Evolutionary conservation across 1,284 basidiomycete species (phyloP).

Genomic region (Volvariella volvacea): DNA sequence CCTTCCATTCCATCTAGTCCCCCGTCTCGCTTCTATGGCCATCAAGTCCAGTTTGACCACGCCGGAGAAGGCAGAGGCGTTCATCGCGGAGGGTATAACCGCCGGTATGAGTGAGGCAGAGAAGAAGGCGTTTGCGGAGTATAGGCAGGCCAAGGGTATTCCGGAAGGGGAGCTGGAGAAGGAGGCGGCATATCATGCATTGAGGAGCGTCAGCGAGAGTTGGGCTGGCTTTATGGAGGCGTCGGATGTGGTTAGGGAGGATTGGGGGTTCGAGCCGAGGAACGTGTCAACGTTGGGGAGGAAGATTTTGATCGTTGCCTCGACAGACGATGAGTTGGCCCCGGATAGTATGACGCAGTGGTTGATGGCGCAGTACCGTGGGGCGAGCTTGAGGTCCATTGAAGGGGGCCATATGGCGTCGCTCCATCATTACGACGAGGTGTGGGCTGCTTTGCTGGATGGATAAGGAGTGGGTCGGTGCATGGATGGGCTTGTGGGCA

Average conservation of each 20-base stretch:
- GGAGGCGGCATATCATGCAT: conserved; percentile 32
- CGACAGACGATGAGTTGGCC: conserved; percentile 29
- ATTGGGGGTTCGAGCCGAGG: conserved; percentile 41
- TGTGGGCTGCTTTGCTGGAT: conserved; percentile 24
- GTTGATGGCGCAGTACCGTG: conserved; percentile 34
- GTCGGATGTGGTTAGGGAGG: conserved; percentile 32
- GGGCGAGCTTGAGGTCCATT: conserved; percentile 27
- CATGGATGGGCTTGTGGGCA: no score
- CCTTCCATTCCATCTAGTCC: conserved; percentile 32
- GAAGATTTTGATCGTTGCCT: conserved; percentile 34
- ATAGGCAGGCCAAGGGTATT: conserved; percentile 32
- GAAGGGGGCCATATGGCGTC: conserved; percentile 40
- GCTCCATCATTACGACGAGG: conserved; percentile 34
- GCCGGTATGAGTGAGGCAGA: conserved; percentile 37
- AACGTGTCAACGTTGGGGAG: neutral
- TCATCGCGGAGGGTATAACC: conserved; percentile 31
- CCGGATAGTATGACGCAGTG: conserved; percentile 37
- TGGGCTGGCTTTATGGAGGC: conserved; percentile 49
- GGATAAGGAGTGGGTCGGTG: no score
- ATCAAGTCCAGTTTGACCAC: neutral
- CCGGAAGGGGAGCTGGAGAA: conserved; percentile 36
- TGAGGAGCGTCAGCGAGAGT: conserved; percentile 38
- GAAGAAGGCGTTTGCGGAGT: conserved; percentile 28
- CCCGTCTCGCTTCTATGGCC: conserved; percentile 20
- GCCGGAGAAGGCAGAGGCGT: conserved; percentile 30